Conservation (phyloP, 1,139 yeast species). For the Zhuliangozyma parablackwelliae region DNA sequence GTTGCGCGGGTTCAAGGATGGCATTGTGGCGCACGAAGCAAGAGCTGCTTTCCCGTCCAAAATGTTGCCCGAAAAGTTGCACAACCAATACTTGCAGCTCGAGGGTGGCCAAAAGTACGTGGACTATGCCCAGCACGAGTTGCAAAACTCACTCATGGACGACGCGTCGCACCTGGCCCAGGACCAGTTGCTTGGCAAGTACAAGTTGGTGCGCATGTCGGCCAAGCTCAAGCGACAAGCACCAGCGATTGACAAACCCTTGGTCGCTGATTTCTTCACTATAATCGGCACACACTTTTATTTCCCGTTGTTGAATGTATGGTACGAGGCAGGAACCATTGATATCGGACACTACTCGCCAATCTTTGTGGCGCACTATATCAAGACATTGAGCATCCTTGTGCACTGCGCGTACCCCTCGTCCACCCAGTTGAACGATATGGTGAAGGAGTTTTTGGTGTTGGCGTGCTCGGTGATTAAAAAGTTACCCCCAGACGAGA, state of each 20-base stretch:
- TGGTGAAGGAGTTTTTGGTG: conserved; percentile 52
- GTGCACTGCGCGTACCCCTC: conserved; percentile 58
- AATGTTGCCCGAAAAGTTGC: conserved; percentile 45
- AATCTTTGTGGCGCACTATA: conserved; percentile 52
- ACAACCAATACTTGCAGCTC: conserved; percentile 25
- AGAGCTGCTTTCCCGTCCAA: conserved; percentile 34
- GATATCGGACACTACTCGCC: conserved; percentile 54
- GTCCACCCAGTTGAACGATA: conserved; percentile 45
- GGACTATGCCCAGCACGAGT: conserved; percentile 5
- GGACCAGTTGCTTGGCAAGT: conserved; percentile 35
- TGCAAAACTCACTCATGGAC: conserved; percentile 33
- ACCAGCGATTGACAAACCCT: conserved; percentile 9
- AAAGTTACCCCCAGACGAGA: conserved; percentile 20
- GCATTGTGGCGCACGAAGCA: conserved; percentile 26
- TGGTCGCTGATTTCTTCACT: conserved; percentile 35
- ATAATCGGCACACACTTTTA: conserved; percentile 45
- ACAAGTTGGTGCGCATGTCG: conserved; percentile 51
- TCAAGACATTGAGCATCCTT: conserved; percentile 54
- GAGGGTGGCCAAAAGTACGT: conserved; percentile 9
- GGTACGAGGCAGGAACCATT: conserved; percentile 46
- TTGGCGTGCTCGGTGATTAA: conserved; percentile 28
- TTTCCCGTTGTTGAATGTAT: conserved; percentile 52
- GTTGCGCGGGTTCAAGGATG: conserved; percentile 54
- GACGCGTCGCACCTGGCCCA: conserved; percentile 39
- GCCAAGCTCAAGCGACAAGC: conserved; percentile 6